A percentile compares a stretch with the other conserved stretches of the same genome.
Evolutionary conservation across 148 eudicot species (phyloP).

Genomic region (Rhododendron kiyosumense): DNA sequence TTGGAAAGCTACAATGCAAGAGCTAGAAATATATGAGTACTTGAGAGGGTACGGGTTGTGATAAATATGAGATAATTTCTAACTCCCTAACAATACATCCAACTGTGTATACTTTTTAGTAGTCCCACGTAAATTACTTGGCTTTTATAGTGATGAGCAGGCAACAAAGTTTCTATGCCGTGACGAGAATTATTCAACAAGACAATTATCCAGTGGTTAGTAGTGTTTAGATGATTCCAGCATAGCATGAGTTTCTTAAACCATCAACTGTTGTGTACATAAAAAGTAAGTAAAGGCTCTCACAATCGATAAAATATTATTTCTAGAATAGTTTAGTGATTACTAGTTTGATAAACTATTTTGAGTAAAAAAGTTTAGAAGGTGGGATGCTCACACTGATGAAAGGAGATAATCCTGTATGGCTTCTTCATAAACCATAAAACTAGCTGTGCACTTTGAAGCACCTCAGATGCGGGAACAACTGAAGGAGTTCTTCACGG

Average conservation of each 20-base stretch:
- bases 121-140: no score
- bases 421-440: neutral
- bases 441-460: constrained; percentile 89
- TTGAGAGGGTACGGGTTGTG: neutral
- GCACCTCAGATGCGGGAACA: constrained; percentile 69
- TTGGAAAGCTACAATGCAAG: neutral
- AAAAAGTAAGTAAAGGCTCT: neutral
- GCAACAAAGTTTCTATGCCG: neutral
- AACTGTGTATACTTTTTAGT: no score
- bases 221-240: neutral
- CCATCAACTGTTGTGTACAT: neutral
- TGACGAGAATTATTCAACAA: neutral
- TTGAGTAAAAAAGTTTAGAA: neutral
- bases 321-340: neutral
- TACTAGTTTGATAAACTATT: neutral
- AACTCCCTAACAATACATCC: no score
- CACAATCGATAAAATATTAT: neutral
- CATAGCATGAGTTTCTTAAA: neutral
- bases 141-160: no score
- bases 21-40: neutral
- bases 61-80: no score
- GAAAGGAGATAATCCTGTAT: neutral
- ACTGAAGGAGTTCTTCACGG: constrained; percentile 61
- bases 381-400: neutral
- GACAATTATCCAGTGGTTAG: no score